A percentile compares a stretch with the other conserved stretches of the same genome.
Conservation (phyloP, 176 grass and related monocot species). For the Areca catechu region DNA sequence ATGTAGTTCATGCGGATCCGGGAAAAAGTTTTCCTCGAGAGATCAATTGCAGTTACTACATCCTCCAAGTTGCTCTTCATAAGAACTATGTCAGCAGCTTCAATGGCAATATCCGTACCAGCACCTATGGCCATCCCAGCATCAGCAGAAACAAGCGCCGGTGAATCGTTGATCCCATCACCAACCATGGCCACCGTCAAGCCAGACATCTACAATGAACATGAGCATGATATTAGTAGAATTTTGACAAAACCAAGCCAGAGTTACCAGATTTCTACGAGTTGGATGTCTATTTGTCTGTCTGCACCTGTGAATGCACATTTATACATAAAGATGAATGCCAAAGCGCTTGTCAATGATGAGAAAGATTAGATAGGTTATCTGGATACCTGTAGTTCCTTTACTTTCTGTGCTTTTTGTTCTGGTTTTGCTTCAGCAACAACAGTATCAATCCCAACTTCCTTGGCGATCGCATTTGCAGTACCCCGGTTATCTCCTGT, state of each 20-base stretch:
- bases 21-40: conserved; percentile 82
- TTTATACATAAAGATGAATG: conserved; percentile 1
- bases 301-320: too few relatives aligned
- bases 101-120: conserved; percentile 85
- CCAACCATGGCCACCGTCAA: conserved; percentile 84
- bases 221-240: not conserved
- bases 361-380: not conserved
- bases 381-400: conserved; percentile 74
- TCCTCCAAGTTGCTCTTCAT: conserved; percentile 98
- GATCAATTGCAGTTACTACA: conserved; percentile 80
- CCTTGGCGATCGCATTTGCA: conserved; percentile 69
- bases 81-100: conserved; percentile 91
- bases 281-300: too few relatives aligned
- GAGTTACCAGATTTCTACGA: too few relatives aligned
- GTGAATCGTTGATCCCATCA: conserved; percentile 89
- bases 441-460: conserved; percentile 70
- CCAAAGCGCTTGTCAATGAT: not conserved
- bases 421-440: conserved; percentile 85
- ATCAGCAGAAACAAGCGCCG: conserved; percentile 72
- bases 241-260: not conserved
- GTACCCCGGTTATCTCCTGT: conserved; percentile 97
- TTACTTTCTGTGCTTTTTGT: conserved; percentile 69
- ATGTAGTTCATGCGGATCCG: conserved; percentile 92
- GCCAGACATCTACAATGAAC: conserved; percentile 44
- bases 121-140: conserved; percentile 80